phyloP scores from a whole-genome alignment of 1,139 yeast genomes.

The Nakaseomyces kungkrabaensis region DNA sequence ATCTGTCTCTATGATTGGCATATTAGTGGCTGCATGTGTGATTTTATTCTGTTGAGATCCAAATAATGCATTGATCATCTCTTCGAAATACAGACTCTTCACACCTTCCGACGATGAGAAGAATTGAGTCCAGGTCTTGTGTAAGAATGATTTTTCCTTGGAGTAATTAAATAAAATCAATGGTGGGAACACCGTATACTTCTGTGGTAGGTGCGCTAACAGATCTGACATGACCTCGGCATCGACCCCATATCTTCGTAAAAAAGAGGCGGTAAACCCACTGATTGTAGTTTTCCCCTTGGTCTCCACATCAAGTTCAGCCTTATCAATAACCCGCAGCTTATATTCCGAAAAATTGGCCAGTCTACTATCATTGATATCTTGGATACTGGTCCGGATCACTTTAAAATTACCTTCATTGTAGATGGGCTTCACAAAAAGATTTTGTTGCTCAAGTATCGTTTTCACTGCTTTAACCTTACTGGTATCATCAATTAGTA shows the following conservation, averaged over 20 bases:
- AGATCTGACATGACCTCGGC: conserved; percentile 5
- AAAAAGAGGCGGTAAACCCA: conserved; percentile 8
- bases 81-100: conserved; percentile 21
- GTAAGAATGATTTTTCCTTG: conserved; percentile 33
- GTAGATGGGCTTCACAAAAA: conserved; percentile 21
- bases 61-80: conserved; percentile 22
- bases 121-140: conserved; percentile 30
- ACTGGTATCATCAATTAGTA: conserved; percentile 13
- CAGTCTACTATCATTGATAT: neutral
- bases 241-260: conserved; percentile 8
- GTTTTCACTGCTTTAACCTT: conserved; percentile 25
- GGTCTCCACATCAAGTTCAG: neutral
- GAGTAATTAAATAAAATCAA: conserved; percentile 44
- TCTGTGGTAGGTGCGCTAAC: conserved; percentile 34
- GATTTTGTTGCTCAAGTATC: conserved; percentile 16
- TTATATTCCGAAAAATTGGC: neutral
- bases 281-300: conserved; percentile 9
- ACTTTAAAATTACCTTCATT: conserved; percentile 13
- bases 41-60: conserved; percentile 12
- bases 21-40: conserved; percentile 64
- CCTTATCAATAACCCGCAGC: neutral
- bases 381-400: conserved; percentile 17
- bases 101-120: conserved; percentile 11
- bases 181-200: conserved; percentile 61
- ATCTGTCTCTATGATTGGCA: conserved; percentile 52